phyloP scores from a whole-genome alignment of 148 eudicot species.

The Rhododendron vialii region DNA sequence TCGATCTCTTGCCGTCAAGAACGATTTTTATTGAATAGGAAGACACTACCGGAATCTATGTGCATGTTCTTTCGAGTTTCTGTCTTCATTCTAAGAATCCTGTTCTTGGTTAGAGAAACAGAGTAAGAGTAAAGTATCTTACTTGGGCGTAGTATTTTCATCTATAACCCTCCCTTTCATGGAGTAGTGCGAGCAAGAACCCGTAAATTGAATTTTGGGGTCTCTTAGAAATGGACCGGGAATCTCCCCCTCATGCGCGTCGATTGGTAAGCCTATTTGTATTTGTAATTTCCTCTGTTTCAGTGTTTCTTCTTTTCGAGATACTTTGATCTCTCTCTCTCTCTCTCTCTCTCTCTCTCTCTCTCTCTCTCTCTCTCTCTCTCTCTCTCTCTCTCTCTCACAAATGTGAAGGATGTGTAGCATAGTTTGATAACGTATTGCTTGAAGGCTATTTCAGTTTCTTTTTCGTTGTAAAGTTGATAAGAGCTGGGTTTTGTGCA shows the following conservation, averaged over 20 bases:
- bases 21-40: not conserved
- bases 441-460: not conserved
- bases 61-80: not conserved
- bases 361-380: no score
- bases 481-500: not conserved
- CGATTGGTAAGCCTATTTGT: slow-evolving; percentile 12
- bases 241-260: not conserved
- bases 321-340: no score
- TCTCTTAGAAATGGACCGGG: not conserved
- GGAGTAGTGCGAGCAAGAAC: not conserved
- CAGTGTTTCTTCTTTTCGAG: not conserved
- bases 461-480: not conserved
- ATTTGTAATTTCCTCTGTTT: not conserved
- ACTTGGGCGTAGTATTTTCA: not conserved
- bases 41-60: not conserved
- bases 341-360: no score
- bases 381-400: no score
- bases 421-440: not conserved
- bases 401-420: not conserved
- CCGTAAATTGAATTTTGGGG: not conserved
- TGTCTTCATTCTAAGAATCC: not conserved
- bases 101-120: not conserved
- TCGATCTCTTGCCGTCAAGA: not conserved
- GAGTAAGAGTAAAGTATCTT: not conserved
- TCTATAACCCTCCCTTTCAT: not conserved